Percentiles rank a stretch among this genome's conserved stretches.
Conservation (phyloP, 805 yeast species). For the Teunomyces stri region DNA sequence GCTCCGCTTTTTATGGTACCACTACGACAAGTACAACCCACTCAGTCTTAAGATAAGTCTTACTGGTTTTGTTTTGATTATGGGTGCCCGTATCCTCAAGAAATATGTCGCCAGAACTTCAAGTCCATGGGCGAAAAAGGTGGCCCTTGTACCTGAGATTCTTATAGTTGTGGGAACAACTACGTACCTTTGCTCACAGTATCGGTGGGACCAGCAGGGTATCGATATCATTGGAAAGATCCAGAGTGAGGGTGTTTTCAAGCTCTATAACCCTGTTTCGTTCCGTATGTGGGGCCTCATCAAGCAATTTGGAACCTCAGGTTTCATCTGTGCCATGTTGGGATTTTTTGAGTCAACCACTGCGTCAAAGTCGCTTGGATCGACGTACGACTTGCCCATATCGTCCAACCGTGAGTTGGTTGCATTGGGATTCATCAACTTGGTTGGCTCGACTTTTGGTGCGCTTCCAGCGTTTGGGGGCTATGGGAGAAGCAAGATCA, state of each 20-base stretch:
- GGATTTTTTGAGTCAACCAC: conserved; percentile 95
- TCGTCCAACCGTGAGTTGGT: conserved; percentile 89
- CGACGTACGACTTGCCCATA: conserved; percentile 65
- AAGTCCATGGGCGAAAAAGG: conserved; percentile 24
- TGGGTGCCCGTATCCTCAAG: conserved; percentile 42
- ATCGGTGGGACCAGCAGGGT: conserved; percentile 52
- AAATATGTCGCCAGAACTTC: conserved; percentile 21
- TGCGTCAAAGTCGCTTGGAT: conserved; percentile 82
- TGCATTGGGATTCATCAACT: conserved; percentile 78
- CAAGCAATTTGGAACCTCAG: conserved; percentile 61
- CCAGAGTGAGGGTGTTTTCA: conserved; percentile 41
- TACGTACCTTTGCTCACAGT: conserved; percentile 48
- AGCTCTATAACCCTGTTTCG: conserved; percentile 56
- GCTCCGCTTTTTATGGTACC: conserved; percentile 50
- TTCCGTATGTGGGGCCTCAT: conserved; percentile 48
- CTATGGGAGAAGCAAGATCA: conserved; percentile 88
- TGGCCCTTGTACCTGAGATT: conserved; percentile 81
- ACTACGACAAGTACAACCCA: conserved; percentile 48
- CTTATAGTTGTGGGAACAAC: conserved; percentile 65
- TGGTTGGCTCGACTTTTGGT: conserved; percentile 61
- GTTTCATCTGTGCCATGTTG: conserved; percentile 71
- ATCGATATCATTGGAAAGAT: conserved; percentile 72
- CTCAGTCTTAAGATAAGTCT: conserved; percentile 64
- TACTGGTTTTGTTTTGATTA: conserved; percentile 47
- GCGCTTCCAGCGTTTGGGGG: conserved; percentile 94